A percentile compares a stretch with the other conserved stretches of the same genome.
phyloP scores from a whole-genome alignment of 805 yeast species.

The Cyberlindnera suaveolens region DNA sequence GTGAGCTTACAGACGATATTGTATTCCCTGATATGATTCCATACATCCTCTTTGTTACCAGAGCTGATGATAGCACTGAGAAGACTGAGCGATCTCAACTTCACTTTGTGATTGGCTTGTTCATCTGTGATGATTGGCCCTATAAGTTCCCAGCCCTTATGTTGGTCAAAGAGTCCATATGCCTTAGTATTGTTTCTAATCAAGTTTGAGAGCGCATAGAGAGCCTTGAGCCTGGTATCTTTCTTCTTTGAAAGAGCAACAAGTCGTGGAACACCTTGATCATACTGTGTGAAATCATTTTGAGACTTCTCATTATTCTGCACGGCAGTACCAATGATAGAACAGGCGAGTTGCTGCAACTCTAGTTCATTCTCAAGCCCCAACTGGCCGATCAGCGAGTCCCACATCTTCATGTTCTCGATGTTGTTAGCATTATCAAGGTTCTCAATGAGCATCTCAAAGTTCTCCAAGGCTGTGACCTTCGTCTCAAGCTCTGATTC shows the following conservation, averaged over 20 bases:
- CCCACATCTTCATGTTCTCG: conserved; percentile 81
- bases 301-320: conserved; percentile 85
- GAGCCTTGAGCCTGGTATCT: conserved; percentile 45
- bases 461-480: conserved; percentile 76
- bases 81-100: conserved; percentile 50
- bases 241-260: conserved; percentile 32
- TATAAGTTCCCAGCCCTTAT: conserved; percentile 59
- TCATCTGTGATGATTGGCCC: conserved; percentile 23
- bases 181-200: conserved; percentile 62
- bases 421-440: conserved; percentile 92
- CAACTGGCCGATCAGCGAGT: conserved; percentile 50
- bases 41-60: conserved; percentile 34
- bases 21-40: conserved; percentile 30
- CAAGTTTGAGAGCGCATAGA: conserved; percentile 72
- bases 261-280: conserved; percentile 40
- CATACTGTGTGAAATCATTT: conserved; percentile 50
- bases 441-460: conserved; percentile 90
- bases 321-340: conserved; percentile 83
- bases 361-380: conserved; percentile 32
- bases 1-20: conserved; percentile 24
- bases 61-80: conserved; percentile 55
- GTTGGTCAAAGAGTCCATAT: conserved; percentile 45
- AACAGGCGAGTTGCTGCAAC: conserved; percentile 55
- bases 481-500: conserved; percentile 59
- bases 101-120: conserved; percentile 31